Evolutionary conservation across 2,329 filamentous ascomycete species (phyloP), one percentile per base, ranked within the genome.

Genomic region (Metarhizium sp.): DNA sequence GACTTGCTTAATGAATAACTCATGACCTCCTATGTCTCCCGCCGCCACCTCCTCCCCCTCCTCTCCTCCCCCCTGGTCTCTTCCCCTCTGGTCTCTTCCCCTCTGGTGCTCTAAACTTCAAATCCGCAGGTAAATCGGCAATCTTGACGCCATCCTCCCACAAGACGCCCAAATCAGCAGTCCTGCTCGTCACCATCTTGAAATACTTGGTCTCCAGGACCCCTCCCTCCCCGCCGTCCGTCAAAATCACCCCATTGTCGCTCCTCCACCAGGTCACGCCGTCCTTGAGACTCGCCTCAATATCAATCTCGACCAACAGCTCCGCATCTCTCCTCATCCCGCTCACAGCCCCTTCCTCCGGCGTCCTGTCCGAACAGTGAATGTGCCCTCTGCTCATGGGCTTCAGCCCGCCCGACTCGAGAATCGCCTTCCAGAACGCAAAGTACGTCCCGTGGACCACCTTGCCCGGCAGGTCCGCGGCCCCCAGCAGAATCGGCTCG

Each of bases 381-480:
- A 97, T 86, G 66, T 97, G 92, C 59, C 88, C 95, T 54, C 94
- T 74, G 0, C 76, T 78, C 94, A 97, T 97, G 57, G 79, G 80
- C 62, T 82, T 84, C 57, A 99, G 73, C 0, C 92, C 92, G 4
- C 92, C 92, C 0, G 80, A 77, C n/a, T 78, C 76, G 11, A 91
- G 70, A 58, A 99, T 97, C 11, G 77, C 65, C 0, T 79, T 74
- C 87, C 91, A 96, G 20, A 87, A 87, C 14, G 81, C 80, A 63
- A 92, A 89, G 66, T 91, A 95, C 0, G 92, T 96, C 42, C 94
- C 92, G 72, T 97, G 92, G 2, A 97, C 82, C 3, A 91, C 89
- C 0, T 78, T 75, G 0, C 75, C 66, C 0, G 90, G 90, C 1
- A 92, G 63, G 59, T 81, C 81, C 29, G 65, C 78, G 6, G 67